A percentile compares a stretch with the other conserved stretches of the same genome.
Evolutionary conservation across 192 early-diverging fungal species (phyloP).

Genomic region (Rhizoclosmatium sp.): DNA sequence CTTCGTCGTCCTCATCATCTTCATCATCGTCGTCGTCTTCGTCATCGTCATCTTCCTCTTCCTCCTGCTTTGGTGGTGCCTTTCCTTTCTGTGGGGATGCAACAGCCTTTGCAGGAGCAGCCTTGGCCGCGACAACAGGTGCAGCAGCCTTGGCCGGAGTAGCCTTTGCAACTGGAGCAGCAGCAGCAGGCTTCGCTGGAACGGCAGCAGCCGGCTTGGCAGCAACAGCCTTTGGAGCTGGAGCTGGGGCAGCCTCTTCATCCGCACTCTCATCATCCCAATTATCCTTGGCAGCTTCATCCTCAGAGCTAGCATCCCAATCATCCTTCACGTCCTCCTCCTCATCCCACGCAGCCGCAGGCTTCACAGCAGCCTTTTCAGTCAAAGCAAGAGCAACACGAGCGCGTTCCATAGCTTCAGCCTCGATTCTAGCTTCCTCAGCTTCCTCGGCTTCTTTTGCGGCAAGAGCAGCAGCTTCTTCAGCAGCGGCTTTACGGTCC

Average conservation of each 20-base stretch:
- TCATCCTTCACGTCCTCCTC: conserved; percentile 66
- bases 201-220: neutral
- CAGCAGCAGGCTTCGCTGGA: neutral
- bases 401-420: conserved; percentile 37
- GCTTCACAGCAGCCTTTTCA: conserved; percentile 34
- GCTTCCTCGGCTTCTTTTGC: conserved; percentile 21
- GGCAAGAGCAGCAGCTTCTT: conserved; percentile 32
- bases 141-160: conserved; percentile 2
- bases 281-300: conserved; percentile 71
- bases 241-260: conserved; percentile 24
- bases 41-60: conserved; percentile 37
- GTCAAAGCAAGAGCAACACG: conserved; percentile 16
- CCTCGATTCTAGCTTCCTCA: conserved; percentile 36
- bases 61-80: conserved; percentile 13
- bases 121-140: neutral
- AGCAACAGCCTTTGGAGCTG: conserved; percentile 6
- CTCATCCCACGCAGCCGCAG: conserved; percentile 15
- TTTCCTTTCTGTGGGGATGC: conserved; percentile 25
- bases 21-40: conserved; percentile 36
- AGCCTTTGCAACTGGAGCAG: neutral
- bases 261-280: conserved; percentile 61
- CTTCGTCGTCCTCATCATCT: conserved; percentile 43
- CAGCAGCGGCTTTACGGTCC: conserved; percentile 12
- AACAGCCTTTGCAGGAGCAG: conserved; percentile 9
- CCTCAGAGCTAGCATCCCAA: conserved; percentile 60